Evolutionary conservation across 2,329 filamentous ascomycete species (phyloP).

Genomic region (Fusarium brachygibbosum): DNA sequence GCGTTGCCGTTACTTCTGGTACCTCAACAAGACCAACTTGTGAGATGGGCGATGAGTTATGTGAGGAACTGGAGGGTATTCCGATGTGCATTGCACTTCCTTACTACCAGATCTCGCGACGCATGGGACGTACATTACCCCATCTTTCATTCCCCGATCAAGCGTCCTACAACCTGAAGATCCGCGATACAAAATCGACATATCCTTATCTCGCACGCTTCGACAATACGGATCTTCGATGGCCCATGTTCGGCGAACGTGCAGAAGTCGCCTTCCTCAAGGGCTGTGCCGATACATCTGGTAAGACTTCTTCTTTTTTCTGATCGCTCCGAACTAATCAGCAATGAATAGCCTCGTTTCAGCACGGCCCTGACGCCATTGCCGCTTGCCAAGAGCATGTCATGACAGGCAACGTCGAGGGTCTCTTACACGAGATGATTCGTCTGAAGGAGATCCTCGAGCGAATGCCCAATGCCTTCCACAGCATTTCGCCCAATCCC

Average conservation of each 20-base stretch:
- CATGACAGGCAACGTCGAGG: conserved; percentile 66
- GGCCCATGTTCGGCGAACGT: conserved; percentile 67
- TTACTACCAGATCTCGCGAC: conserved; percentile 63
- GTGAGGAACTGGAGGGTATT: conserved; percentile 64
- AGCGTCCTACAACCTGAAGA: conserved; percentile 66
- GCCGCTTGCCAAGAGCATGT: conserved; percentile 67
- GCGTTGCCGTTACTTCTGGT: conserved; percentile 55
- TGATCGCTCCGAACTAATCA: neutral
- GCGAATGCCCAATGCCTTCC: conserved; percentile 66
- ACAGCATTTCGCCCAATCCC: conserved; percentile 67
- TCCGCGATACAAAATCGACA: conserved; percentile 62
- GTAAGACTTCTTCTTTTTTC: neutral
- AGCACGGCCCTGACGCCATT: conserved; percentile 65
- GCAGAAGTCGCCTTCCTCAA: conserved; percentile 67
- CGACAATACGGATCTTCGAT: conserved; percentile 67
- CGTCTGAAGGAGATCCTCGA: conserved; percentile 67
- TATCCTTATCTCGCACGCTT: conserved; percentile 65
- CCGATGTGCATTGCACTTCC: conserved; percentile 64
- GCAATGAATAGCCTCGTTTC: conserved; percentile 56
- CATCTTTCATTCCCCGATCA: conserved; percentile 68
- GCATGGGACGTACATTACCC: conserved; percentile 66
- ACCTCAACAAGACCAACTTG: conserved; percentile 54
- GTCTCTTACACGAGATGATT: conserved; percentile 64
- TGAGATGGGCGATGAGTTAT: conserved; percentile 64
- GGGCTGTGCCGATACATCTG: conserved; percentile 61